Evolutionary conservation across 371 early-diverging fungal genomes (phyloP), one percentile per base, ranked within the genome.

Genomic region (Basidiobolus meristosporus): DNA sequence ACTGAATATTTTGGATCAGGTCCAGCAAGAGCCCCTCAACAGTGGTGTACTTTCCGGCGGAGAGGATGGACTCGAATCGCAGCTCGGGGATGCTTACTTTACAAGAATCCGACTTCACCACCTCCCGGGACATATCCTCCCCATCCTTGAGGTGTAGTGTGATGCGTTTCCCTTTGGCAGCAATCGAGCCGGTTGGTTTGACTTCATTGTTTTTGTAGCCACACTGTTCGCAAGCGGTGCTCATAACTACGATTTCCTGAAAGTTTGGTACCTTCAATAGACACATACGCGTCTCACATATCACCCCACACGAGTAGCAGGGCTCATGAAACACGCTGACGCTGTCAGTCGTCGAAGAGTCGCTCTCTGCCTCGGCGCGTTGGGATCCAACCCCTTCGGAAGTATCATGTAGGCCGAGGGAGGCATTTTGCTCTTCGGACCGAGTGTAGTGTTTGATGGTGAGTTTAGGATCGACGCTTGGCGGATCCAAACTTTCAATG

Each of bases 21-120:
- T 92, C 88, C 31, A 72, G 57, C 48, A 93, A 54, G 39, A 93
- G 64, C 7, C 95, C 95, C 61, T 93, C 95, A 15, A 93, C 76
- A 0, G 95, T 93, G 0, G 95, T 93, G 56, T 92, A 93, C 12
- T 87, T 72, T n/a, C 95, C 95, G 38, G 92, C 95, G 46, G 92
- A 63, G 53, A 86, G 50, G 36, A 67, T 55, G 23, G 66, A 45
- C 48, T 81, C 77, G 31, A 92, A 57, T 23, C 88, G 73, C 40
- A 90, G 73, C 51, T 91, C 95, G 15, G 95, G 92, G 41, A 93
- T 82, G 1, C 52, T 59, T 44, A 93, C 56, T 36, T 87, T 83
- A 54, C 95, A 89, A 1, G 90, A 89, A 57, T 93, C 95, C 7
- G 83, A 83, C 64, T 93, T 93, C 31, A 93, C 68, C 36, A 93